Evolutionary conservation across 257 asterid species (phyloP), one percentile per base, ranked within the genome.

Genomic region (Ilex aquifolium): DNA sequence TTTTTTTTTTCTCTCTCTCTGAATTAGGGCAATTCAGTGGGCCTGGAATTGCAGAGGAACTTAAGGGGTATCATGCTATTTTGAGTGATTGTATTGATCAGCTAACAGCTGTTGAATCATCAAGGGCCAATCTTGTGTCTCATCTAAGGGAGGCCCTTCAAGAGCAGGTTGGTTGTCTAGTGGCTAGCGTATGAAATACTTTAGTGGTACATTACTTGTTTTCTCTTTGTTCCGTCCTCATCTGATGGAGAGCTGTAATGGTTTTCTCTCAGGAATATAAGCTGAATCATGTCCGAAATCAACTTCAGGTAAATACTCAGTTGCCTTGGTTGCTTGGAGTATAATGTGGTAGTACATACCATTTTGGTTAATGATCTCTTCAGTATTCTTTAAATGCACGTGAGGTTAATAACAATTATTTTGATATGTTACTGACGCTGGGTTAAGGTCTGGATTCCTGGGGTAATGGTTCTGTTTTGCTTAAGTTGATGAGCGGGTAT

Each of bases 201-300:
- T 11, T 13, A 55, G 44, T n/a, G 27, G 44, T 59, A 32, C 13
- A 32, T 42, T 50, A 44, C 59, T 56, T 64, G 6, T 65, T 46
- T 36, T 36, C 42, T 0, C 27, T 21, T 21, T 21, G 42, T 36
- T 36, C 67, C 39, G 32, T 40, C 30, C 51, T 13, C 50, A 16
- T 62, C 65, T 75, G 29, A 74, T 67, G 62, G 65, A 46, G 68
- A 60, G 58, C 44, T 53, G 27, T 69, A 32, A 0, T 59, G 30
- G 57, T 58, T 65, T 69, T 58, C 14, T 57, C 7, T 62, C 70
- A 91, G 98, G 97, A 83, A 68, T 64, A 71, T 76, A 87, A 87
- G 82, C 89, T 89, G 81, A 89, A 83, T 50, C 88, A 77, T 77
- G 88, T 89, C 64, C 90, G 88, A 66, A 78, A 72, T 67, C 93